Conservation (phyloP, 1,139 yeast species). For the Pichia sp. region DNA sequence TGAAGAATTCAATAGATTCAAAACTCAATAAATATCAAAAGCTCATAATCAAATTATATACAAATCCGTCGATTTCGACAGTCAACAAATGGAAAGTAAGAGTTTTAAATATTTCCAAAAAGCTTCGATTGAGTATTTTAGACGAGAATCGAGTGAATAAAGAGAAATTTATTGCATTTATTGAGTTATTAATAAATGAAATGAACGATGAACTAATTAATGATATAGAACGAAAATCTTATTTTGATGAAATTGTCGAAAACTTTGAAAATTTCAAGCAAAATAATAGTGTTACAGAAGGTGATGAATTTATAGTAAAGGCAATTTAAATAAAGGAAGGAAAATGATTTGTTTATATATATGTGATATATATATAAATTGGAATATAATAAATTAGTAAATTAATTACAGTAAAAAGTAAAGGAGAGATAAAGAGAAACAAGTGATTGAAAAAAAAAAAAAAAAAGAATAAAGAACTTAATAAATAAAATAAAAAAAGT, state of each 20-base stretch:
- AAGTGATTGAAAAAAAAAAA: background rate
- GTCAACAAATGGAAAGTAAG: constrained; percentile 2
- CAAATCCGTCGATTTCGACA: constrained; percentile 14
- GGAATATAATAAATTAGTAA: too few species aligned
- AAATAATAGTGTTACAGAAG: background rate
- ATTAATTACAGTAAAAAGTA: background rate
- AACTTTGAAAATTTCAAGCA: background rate
- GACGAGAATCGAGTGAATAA: constrained; percentile 4
- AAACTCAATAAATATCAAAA: constrained; percentile 9
- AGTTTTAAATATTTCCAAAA: constrained; percentile 14
- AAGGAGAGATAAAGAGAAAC: background rate
- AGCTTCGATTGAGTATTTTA: constrained; percentile 7
- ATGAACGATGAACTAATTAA: constrained; percentile 7
- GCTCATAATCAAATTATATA: constrained; percentile 12
- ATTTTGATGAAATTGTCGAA: background rate
- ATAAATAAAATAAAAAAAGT: background rate
- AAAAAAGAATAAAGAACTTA: background rate
- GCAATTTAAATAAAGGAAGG: background rate
- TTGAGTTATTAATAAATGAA: constrained; percentile 17
- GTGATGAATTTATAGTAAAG: background rate
- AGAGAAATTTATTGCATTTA: constrained; percentile 13
- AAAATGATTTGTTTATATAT: too few species aligned
- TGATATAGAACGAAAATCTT: constrained; percentile 6
- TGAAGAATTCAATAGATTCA: background rate
- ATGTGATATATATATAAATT: too few species aligned